These are phyloP conservation scores for Persicaria tinctoria DNA, from an alignment of 148 eudicot species.

Conservation along the genomic window DNA sequence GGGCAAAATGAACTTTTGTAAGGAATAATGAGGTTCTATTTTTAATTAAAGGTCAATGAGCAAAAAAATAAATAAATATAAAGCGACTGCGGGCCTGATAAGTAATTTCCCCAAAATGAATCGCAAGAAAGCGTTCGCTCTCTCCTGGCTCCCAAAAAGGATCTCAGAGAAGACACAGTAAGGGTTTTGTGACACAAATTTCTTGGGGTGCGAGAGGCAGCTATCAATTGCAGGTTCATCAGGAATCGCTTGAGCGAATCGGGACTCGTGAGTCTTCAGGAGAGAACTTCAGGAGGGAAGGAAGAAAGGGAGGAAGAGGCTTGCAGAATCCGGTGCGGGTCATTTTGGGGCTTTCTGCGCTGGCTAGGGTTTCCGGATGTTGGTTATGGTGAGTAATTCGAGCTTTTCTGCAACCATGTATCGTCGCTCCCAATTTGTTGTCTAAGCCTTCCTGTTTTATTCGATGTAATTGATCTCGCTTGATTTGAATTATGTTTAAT, in stretches of 20 bases:
- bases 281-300: not conserved
- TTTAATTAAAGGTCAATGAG: not conserved
- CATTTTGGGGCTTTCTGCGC: conserved; percentile 4
- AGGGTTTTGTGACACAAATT: conserved; percentile 3
- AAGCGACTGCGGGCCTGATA: not conserved
- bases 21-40: too few species aligned
- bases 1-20: too few species aligned
- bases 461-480: not conserved
- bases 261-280: not conserved
- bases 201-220: not conserved
- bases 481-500: not conserved
- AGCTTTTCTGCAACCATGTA: not conserved
- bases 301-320: not conserved
- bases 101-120: not conserved
- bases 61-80: not conserved
- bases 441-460: not conserved
- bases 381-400: not conserved
- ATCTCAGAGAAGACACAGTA: not conserved
- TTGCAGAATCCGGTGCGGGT: conserved; percentile 3
- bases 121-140: conserved; percentile 1
- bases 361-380: not conserved
- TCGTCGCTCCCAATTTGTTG: not conserved
- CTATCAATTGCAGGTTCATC: not conserved
- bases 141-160: conserved; percentile 8
- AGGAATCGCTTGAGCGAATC: not conserved